phyloP scores from a whole-genome alignment of 2,329 filamentous ascomycete species.

The Aspergillus costaricaensis region DNA sequence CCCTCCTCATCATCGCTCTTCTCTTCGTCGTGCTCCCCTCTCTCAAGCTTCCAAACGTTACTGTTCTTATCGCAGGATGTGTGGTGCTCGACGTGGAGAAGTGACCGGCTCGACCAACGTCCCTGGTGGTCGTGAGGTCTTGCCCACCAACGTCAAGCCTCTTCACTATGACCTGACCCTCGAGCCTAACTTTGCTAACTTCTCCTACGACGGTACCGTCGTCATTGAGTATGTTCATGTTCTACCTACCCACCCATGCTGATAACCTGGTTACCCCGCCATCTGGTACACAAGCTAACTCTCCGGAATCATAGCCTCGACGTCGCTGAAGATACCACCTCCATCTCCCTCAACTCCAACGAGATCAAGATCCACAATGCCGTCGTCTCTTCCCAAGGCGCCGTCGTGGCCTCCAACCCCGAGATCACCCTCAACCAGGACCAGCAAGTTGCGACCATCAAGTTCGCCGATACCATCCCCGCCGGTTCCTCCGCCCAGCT shows the following conservation, averaged over 20 bases:
- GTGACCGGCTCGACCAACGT: slow-evolving; percentile 60
- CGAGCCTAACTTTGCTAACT: slow-evolving; percentile 85
- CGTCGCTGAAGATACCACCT: slow-evolving; percentile 78
- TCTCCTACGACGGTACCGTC: slow-evolving; percentile 83
- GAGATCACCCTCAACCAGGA: slow-evolving; percentile 73
- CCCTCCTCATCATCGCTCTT: slow-evolving; percentile 23
- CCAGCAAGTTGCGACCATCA: slow-evolving; percentile 78
- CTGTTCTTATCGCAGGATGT: slow-evolving; percentile 75
- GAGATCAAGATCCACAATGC: slow-evolving; percentile 81
- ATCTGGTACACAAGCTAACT: slow-evolving; percentile 8
- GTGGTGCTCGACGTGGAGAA: slow-evolving; percentile 67
- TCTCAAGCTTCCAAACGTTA: slow-evolving; percentile 51
- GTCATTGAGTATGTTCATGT: slow-evolving; percentile 66
- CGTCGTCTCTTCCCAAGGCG: slow-evolving; percentile 63
- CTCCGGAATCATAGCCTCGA: slow-evolving; percentile 59
- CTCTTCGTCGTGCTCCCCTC: slow-evolving; percentile 29
- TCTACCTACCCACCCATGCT: too few species aligned
- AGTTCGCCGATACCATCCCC: slow-evolving; percentile 70
- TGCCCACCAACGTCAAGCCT: slow-evolving; percentile 91
- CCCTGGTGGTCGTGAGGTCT: slow-evolving; percentile 72
- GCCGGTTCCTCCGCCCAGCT: slow-evolving; percentile 77
- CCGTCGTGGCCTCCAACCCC: slow-evolving; percentile 61
- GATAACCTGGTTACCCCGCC: not conserved
- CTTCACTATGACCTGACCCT: slow-evolving; percentile 87
- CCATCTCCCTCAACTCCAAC: slow-evolving; percentile 82